phyloP scores from a whole-genome alignment of 2,329 filamentous ascomycete species.

The Coleophoma crateriformis region DNA sequence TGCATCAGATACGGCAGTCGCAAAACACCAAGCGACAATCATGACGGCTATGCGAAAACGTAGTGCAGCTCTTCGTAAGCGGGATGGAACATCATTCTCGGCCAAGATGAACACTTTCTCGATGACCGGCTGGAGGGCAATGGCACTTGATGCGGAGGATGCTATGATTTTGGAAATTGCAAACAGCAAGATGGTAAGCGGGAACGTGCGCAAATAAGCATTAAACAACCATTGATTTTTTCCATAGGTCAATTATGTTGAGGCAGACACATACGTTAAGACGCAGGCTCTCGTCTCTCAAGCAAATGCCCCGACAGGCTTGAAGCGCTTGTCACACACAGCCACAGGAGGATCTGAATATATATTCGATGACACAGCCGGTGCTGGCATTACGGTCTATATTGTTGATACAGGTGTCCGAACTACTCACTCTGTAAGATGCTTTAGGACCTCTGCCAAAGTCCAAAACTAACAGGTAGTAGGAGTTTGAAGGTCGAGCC shows the following conservation, averaged over 20 bases:
- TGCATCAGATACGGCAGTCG: slow-evolving; percentile 41
- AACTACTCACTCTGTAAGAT: not conserved
- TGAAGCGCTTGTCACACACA: not conserved
- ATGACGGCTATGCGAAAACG: slow-evolving; percentile 46
- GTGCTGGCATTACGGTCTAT: slow-evolving; percentile 27
- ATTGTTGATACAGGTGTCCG: slow-evolving; percentile 31
- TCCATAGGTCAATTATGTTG: slow-evolving; percentile 44
- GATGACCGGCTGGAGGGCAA: slow-evolving; percentile 46
- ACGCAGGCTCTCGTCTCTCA: slow-evolving; percentile 41
- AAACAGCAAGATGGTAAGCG: slow-evolving; percentile 26
- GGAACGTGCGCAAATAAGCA: not conserved
- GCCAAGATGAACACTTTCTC: slow-evolving; percentile 39
- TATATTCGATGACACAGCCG: slow-evolving; percentile 15
- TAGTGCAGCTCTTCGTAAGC: slow-evolving; percentile 46
- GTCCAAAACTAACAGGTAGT: not conserved
- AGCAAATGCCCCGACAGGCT: slow-evolving; percentile 38
- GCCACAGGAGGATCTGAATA: not conserved
- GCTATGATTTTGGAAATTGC: slow-evolving; percentile 43
- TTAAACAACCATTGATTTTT: not conserved
- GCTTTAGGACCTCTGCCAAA: not conserved
- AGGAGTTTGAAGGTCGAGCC: slow-evolving; percentile 22
- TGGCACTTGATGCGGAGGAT: slow-evolving; percentile 47
- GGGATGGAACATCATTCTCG: slow-evolving; percentile 41
- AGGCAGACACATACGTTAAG: slow-evolving; percentile 45
- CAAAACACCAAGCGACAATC: slow-evolving; percentile 42